Percentiles rank a stretch among this genome's conserved stretches.
Evolutionary conservation across 768 basidiomycete genomes (phyloP).

Genomic region (Kondoa malvinella): DNA sequence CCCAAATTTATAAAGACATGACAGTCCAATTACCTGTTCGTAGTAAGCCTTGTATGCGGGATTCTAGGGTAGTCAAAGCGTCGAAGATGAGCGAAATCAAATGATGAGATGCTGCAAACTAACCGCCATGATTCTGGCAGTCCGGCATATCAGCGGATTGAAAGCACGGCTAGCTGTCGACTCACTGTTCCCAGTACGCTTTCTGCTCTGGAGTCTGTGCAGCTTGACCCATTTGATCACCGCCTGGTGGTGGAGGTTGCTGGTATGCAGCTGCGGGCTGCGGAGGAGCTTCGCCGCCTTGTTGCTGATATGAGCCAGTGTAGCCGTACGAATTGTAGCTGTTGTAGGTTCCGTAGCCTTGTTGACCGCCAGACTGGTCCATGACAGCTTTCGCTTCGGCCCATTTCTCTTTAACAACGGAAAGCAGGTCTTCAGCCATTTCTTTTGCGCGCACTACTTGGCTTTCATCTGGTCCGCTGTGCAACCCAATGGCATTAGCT

Average conservation of each 20-base stretch:
- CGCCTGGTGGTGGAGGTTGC: background rate
- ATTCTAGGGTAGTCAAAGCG: too few species aligned
- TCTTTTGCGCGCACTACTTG: slow-evolving; percentile 75
- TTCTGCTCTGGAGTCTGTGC: slow-evolving; percentile 6
- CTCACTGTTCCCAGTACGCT: slow-evolving; percentile 3
- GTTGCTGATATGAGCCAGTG: background rate
- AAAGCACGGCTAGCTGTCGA: background rate
- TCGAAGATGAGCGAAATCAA: too few species aligned
- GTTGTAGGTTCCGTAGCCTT: background rate
- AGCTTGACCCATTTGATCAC: background rate
- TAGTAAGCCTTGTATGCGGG: slow-evolving; percentile 6
- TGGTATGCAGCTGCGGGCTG: background rate
- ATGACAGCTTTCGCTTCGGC: slow-evolving; percentile 48
- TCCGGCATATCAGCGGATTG: too few species aligned
- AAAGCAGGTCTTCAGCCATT: slow-evolving; percentile 69
- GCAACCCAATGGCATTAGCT: too few species aligned
- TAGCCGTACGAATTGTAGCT: background rate
- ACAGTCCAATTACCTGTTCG: too few species aligned
- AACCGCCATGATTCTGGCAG: too few species aligned
- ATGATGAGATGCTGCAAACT: too few species aligned
- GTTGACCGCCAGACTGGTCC: slow-evolving; percentile 8
- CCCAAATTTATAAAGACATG: too few species aligned
- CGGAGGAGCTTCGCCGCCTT: background rate
- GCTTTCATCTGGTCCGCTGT: slow-evolving; percentile 64
- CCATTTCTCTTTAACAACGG: slow-evolving; percentile 75